Evolutionary conservation across 1,284 basidiomycete genomes (phyloP).

Genomic region (Pholiota adiposa): DNA sequence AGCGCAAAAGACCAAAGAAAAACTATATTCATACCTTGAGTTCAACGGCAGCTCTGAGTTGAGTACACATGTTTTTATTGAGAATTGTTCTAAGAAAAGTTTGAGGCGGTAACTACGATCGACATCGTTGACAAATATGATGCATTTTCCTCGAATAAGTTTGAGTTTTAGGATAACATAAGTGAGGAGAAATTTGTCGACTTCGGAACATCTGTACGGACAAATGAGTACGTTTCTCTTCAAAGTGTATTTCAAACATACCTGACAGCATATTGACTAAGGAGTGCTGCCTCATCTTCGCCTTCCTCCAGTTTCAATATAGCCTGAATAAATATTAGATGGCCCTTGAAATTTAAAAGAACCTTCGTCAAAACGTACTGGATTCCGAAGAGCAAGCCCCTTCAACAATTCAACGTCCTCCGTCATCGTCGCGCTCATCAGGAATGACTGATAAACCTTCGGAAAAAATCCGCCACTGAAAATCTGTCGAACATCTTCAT

Average conservation of each 20-base stretch:
- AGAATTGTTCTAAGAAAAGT: conserved; percentile 97
- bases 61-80: conserved; percentile 94
- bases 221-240: neutral
- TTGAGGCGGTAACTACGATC: conserved; percentile 95
- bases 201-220: conserved; percentile 76
- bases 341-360: conserved; percentile 26
- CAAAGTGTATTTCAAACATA: conserved; percentile 32
- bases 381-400: conserved; percentile 85
- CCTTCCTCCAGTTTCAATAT: conserved; percentile 87
- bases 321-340: conserved; percentile 51
- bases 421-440: conserved; percentile 99
- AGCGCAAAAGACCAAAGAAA: neutral
- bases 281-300: conserved; percentile 75
- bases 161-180: conserved; percentile 96
- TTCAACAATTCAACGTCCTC: conserved; percentile 94
- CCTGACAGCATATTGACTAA: conserved; percentile 89
- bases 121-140: conserved; percentile 97
- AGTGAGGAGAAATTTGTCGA: conserved; percentile 93
- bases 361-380: conserved; percentile 55
- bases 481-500: conserved; percentile 88
- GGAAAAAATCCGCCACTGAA: conserved; percentile 81
- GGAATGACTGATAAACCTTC: conserved; percentile 90
- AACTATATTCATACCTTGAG: conserved; percentile 59
- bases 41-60: conserved; percentile 97
- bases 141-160: conserved; percentile 94